Conservation (phyloP, 108 stramenopile species). For the Cyclotella cryptica region DNA sequence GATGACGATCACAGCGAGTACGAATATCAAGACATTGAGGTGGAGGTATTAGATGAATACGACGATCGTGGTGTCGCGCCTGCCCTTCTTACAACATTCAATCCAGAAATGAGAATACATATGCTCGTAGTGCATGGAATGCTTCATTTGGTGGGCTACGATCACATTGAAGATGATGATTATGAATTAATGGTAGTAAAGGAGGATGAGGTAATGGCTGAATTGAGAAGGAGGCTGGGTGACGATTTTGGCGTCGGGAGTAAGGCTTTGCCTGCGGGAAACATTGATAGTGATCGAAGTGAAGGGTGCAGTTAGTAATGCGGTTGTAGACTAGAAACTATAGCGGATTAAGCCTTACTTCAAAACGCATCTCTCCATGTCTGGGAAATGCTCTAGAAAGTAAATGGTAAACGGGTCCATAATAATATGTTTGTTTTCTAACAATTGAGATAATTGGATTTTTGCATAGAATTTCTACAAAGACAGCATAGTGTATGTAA, state of each 20-base stretch:
- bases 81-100: slow-evolving; percentile 80
- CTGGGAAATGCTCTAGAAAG: too few species aligned
- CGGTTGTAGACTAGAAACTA: too few species aligned
- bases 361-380: too few species aligned
- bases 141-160: slow-evolving; percentile 95
- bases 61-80: slow-evolving; percentile 91
- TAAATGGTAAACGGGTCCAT: too few species aligned
- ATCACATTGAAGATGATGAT: slow-evolving; percentile 94
- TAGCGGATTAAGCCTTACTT: too few species aligned
- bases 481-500: too few species aligned
- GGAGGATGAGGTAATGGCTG: slow-evolving; percentile 86
- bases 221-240: slow-evolving; percentile 51
- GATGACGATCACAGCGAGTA: slow-evolving; percentile 27
- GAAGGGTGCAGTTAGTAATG: background rate
- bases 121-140: slow-evolving; percentile 96
- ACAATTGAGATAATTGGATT: too few species aligned
- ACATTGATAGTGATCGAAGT: background rate
- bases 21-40: slow-evolving; percentile 51
- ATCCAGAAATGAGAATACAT: slow-evolving; percentile 85
- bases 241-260: slow-evolving; percentile 33
- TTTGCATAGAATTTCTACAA: too few species aligned
- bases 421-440: too few species aligned
- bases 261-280: slow-evolving; percentile 7
- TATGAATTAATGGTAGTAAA: slow-evolving; percentile 89
- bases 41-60: slow-evolving; percentile 61